Evolutionary conservation across 352 stramenopile species (phyloP), one percentile per base, ranked within the genome.

Genomic region (Phytophthora fragariae): DNA sequence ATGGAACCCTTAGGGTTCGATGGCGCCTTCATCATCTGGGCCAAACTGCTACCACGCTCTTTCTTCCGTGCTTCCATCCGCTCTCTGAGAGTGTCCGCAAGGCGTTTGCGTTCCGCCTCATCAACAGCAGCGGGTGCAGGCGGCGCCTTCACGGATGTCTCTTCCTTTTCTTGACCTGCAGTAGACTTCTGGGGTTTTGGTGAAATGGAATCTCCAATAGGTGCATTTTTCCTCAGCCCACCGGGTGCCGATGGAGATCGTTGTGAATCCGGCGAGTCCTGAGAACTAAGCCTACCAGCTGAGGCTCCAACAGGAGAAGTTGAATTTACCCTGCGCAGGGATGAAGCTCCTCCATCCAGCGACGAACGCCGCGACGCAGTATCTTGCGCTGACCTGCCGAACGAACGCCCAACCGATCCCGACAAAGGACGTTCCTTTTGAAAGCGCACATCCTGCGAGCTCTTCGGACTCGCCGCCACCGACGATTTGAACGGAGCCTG

Each of bases 401-500:
- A 62, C 4, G 59, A 70, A n/a, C 57, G 68, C 1, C 72, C 72
- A 21, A 79, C 75, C 21, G 62, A 72, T 3, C 62, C 68, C 8
- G 76, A 78, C 17, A 49, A 59, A 10, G 56, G 61, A 1, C 65
- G 56, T 52, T 64, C 37, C 49, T 85, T 86, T 24, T 73, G 69
- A 46, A 83, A 68, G 10, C 82, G 81, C 5, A 85, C 76, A 65
- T 93, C 86, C 56, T 89, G 81, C 2, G 76, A 75, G 35, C 84
- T 92, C 33, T 80, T 85, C 5, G 61, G 77, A 53, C 61, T 50
- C 24, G 63, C 63, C 4, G 49, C 17, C 14, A 78, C n/a, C 9
- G 71, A 72, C 5, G 73, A 73, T 53, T 81, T 78, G 15, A 74
- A 74, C n/a, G 73, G 66, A 17, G 67, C 24, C 54, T 75, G 62